Base-by-base conservation (phyloP, 805 yeast genomes). In the Pichia sporocuriosa region DNA sequence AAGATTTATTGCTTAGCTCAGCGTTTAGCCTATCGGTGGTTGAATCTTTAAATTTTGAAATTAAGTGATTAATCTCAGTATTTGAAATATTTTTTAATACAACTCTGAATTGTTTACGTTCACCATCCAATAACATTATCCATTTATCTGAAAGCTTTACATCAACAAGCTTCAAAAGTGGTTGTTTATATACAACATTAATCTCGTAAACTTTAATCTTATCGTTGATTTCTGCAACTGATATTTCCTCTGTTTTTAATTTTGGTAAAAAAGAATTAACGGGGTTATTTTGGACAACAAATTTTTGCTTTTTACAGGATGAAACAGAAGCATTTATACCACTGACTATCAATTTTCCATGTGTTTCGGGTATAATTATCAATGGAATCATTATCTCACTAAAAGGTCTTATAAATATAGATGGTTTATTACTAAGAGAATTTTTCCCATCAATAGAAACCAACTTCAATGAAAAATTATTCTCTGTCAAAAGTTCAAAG, bases 91-190 rank as follows among this genome's bases (percentile, higher is more conserved):
- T 86, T 36, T 71, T 69, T 25, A 87, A 59, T 1, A 61, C 57
- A 5, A 85, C 57, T 2, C 68, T 62, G 45, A 84, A 75, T 1
- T 56, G 48, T 38, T 67, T 69, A 31, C 67, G 63, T 51, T 87
- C 93, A 8, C 96, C 96, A 55, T 86, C 95, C 11, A 87, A 60
- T 13, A 86, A 60, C 86, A 85, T 81, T 4, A 81, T 53, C 78
- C 85, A 80, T 4, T 77, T 77, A 50, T 79, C 80, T 17, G 73
- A 69, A 12, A 81, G 67, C 51, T 76, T 72, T 6, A 73, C 62
- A 32, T 72, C 68, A 1, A 73, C 61, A 12, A 81, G 54, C 2
- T 75, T 68, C 25, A 86, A 60, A 5, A 70, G 60, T 1, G 96
- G 95, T 51, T 86, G 88, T 0, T 53, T 55, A 30, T 60, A 47